A percentile compares a stretch with the other conserved stretches of the same genome.
Conservation (phyloP, 23 red algal genomes). For the Gracilaria gracilis region DNA sequence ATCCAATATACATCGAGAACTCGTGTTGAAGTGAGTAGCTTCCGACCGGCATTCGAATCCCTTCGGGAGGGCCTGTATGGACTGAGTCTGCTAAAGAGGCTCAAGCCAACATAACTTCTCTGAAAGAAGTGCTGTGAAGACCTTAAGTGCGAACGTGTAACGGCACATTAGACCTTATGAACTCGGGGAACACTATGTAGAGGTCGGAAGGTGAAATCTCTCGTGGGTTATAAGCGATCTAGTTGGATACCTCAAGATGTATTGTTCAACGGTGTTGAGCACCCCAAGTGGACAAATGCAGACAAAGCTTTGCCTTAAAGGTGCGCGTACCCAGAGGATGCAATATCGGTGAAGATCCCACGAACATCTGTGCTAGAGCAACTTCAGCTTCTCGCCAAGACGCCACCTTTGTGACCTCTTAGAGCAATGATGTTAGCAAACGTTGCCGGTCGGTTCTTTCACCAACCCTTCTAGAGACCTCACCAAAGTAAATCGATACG, state of each 20-base stretch:
- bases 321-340: neutral
- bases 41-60: neutral
- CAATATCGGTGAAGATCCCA: neutral
- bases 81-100: no score
- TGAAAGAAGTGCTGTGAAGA: no score
- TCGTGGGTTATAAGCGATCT: no score
- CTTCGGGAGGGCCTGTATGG: neutral
- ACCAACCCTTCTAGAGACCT: neutral
- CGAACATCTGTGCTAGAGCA: neutral
- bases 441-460: neutral
- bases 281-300: neutral
- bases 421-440: neutral
- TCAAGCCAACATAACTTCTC: no score
- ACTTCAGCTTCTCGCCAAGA: neutral
- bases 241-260: no score
- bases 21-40: neutral
- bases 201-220: no score
- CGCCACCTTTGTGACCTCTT: neutral
- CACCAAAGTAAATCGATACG: neutral
- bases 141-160: no score
- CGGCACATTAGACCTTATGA: no score
- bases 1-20: constrained; percentile 15
- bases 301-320: neutral
- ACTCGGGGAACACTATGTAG: no score
- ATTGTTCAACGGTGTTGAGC: no score